Conservation (phyloP, 2,329 filamentous ascomycete genomes). For the Penicillium corylophilum region DNA sequence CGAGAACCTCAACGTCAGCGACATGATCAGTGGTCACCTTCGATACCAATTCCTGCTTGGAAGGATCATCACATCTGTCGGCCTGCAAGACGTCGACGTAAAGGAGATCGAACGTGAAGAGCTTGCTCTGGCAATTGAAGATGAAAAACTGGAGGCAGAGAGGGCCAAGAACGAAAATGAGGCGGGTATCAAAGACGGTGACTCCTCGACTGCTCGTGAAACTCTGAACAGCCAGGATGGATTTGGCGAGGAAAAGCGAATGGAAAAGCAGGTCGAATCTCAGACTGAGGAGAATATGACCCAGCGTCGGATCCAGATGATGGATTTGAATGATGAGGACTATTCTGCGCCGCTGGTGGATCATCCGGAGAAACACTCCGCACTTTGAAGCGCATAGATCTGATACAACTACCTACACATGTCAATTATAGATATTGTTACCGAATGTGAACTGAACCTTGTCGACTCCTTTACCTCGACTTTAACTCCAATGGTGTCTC, state of each 20-base stretch:
- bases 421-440: background rate
- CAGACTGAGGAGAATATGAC: conserved; percentile 29
- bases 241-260: conserved; percentile 24
- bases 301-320: conserved; percentile 22
- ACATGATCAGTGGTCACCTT: conserved; percentile 67
- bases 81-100: conserved; percentile 65
- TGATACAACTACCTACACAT: background rate
- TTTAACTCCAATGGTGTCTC: no score
- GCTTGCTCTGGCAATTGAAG: conserved; percentile 40
- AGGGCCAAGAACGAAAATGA: conserved; percentile 31
- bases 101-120: conserved; percentile 46
- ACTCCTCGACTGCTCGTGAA: conserved; percentile 14
- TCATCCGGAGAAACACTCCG: conserved; percentile 18
- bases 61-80: conserved; percentile 64
- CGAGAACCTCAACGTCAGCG: conserved; percentile 67
- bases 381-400: conserved; percentile 5
- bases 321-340: conserved; percentile 22
- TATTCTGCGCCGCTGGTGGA: conserved; percentile 18
- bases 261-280: conserved; percentile 31
- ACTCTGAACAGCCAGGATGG: conserved; percentile 22
- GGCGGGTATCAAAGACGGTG: conserved; percentile 24
- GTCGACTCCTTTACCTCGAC: no score
- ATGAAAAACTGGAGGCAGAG: conserved; percentile 40
- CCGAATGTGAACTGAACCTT: background rate
- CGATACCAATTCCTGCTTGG: conserved; percentile 68